phyloP scores from a whole-genome alignment of 1,139 yeast genomes.

The Pichia sp. region DNA sequence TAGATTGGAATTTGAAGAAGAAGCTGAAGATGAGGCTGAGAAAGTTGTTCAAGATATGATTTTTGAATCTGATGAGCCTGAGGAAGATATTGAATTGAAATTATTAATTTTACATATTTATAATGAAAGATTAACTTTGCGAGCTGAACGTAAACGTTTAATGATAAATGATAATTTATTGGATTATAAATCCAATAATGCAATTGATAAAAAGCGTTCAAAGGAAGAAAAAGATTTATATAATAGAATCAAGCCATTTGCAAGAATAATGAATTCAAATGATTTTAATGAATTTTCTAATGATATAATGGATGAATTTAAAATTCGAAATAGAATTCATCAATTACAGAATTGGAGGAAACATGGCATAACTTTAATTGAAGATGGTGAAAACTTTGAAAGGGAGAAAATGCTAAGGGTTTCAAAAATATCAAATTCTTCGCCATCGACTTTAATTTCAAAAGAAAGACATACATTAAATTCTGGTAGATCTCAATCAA shows the following conservation, averaged over 20 bases:
- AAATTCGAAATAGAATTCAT: slow-evolving; percentile 72
- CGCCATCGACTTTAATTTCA: slow-evolving; percentile 1
- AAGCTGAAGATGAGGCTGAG: slow-evolving; percentile 96
- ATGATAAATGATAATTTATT: slow-evolving; percentile 69
- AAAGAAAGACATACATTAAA: slow-evolving; percentile 28
- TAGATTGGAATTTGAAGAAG: slow-evolving; percentile 90
- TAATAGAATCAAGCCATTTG: slow-evolving; percentile 71
- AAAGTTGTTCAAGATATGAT: slow-evolving; percentile 89
- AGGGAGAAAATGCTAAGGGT: slow-evolving; percentile 60
- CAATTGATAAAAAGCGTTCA: slow-evolving; percentile 69
- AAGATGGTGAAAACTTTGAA: slow-evolving; percentile 80
- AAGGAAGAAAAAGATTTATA: slow-evolving; percentile 85
- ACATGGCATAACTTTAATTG: slow-evolving; percentile 79
- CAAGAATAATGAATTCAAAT: slow-evolving; percentile 69
- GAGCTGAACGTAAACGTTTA: slow-evolving; percentile 88
- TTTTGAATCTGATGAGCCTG: slow-evolving; percentile 88
- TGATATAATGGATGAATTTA: slow-evolving; percentile 71
- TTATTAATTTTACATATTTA: slow-evolving; percentile 83
- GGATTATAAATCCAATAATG: slow-evolving; percentile 77
- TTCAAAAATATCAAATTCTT: slow-evolving; percentile 14
- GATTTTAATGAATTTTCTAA: slow-evolving; percentile 73
- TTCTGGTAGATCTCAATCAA: slow-evolving; percentile 26
- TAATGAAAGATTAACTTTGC: slow-evolving; percentile 78
- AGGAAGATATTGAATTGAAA: slow-evolving; percentile 83
- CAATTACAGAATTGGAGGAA: slow-evolving; percentile 92